Conservation (phyloP, 257 asterid genomes). For the Penstemon newberryi region DNA sequence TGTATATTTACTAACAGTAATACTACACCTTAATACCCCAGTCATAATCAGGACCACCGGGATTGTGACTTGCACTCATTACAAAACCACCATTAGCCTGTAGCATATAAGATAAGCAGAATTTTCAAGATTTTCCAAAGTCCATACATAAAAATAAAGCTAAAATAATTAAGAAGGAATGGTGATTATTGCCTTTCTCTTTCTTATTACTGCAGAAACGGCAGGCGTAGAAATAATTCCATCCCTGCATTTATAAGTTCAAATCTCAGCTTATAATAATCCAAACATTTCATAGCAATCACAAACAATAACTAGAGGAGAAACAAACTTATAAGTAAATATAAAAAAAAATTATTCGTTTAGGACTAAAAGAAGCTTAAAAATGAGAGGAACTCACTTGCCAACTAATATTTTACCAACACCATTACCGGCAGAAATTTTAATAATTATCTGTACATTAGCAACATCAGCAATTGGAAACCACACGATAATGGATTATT, state of each 20-base stretch:
- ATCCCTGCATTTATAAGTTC: slow-evolving; percentile 55
- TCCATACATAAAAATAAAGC: slow-evolving; percentile 19
- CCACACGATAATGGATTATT: slow-evolving; percentile 3
- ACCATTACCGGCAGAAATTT: slow-evolving; percentile 91
- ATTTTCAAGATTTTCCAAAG: slow-evolving; percentile 9
- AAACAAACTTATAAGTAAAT: neutral
- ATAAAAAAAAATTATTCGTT: slow-evolving; percentile 10
- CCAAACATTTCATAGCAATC: neutral
- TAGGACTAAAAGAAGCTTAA: slow-evolving; percentile 16
- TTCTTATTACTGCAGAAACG: slow-evolving; percentile 94
- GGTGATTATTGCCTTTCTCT: slow-evolving; percentile 61
- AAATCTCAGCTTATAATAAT: slow-evolving; percentile 7
- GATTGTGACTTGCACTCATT: slow-evolving; percentile 99
- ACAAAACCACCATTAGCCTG: slow-evolving; percentile 98
- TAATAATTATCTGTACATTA: slow-evolving; percentile 75
- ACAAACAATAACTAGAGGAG: slow-evolving; percentile 6
- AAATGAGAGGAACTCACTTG: slow-evolving; percentile 50
- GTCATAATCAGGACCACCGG: slow-evolving; percentile 97
- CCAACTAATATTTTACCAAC: slow-evolving; percentile 91
- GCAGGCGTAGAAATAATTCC: slow-evolving; percentile 95
- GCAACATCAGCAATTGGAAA: slow-evolving; percentile 31
- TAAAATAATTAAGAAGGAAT: slow-evolving; percentile 22
- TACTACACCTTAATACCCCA: slow-evolving; percentile 95
- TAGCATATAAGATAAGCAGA: slow-evolving; percentile 19
- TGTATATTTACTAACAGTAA: slow-evolving; percentile 11